Percentiles rank a stretch among this genome's conserved stretches.
Evolutionary conservation across 106 monocot genomes (phyloP).

Genomic region (Dioscorea dumetorum): DNA sequence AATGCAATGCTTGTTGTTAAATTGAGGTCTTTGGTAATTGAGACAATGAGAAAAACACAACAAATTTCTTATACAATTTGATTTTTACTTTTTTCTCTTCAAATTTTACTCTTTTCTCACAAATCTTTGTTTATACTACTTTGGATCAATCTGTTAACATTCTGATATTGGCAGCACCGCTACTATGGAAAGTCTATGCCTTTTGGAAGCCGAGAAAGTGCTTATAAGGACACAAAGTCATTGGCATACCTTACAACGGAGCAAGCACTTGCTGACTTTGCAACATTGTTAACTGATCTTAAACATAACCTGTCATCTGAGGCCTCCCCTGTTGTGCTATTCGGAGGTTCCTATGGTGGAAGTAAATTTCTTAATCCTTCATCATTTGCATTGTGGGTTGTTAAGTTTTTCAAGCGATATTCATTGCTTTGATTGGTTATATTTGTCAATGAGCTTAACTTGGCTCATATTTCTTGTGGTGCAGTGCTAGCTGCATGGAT

Average conservation of each 20-base stretch:
- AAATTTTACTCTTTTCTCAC: no score
- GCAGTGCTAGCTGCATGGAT: slow-evolving; percentile 98
- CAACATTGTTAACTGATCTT: slow-evolving; percentile 52
- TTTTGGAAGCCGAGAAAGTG: slow-evolving; percentile 70
- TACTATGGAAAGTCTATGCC: slow-evolving; percentile 95
- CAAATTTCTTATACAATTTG: no score
- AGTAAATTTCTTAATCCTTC: slow-evolving; percentile 35
- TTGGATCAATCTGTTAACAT: no score
- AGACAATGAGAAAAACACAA: no score
- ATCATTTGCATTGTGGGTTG: not conserved
- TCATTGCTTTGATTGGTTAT: not conserved
- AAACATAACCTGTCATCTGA: slow-evolving; percentile 63
- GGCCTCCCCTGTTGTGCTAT: slow-evolving; percentile 69
- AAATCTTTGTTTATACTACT: no score
- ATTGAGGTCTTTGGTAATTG: no score
- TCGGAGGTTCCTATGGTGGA: slow-evolving; percentile 93
- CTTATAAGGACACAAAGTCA: slow-evolving; percentile 62
- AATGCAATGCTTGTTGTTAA: no score
- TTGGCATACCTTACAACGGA: slow-evolving; percentile 79
- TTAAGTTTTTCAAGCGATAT: not conserved
- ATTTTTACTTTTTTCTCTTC: no score
- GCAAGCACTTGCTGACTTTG: slow-evolving; percentile 88
- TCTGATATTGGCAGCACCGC: slow-evolving; percentile 51
- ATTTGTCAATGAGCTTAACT: not conserved
- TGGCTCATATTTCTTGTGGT: not conserved